Base-by-base conservation (phyloP, 345 rosid genomes). In the Rhodamnia rubescens region DNA sequence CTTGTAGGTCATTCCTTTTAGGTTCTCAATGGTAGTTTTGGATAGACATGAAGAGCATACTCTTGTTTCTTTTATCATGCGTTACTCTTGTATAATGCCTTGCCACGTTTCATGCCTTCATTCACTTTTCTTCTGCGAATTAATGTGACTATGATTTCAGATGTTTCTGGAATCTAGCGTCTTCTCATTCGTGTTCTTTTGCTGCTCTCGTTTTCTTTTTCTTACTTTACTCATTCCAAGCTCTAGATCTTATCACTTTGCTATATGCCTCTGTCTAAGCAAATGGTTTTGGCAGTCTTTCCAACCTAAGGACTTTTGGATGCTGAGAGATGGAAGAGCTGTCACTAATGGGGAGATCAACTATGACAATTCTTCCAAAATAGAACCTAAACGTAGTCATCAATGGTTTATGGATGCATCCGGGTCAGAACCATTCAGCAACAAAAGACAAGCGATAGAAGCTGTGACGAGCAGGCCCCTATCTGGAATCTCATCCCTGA, bases 361-460 rank as follows among this genome's bases (percentile, higher is more conserved):
- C 82, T 90, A 86, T 52, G 92, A 88, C 82, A 89, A 85, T 90
- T 86, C 93, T 58, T 54, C 93, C 83, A 89, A 90, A 87, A 59
- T 85, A 82, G 93, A 93, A 87, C 88, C 92, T 85, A 93, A 93
- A 90, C 93, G 92, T 42, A 78, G 89, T 49, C 91, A 91, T 89
- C 92, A 89, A 81, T 92, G 94, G 93, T 88, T 92, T 89, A 86
- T 86, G 88, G 94, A 92, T 89, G 84, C 87, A 53, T 26, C 87
- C 51, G 87, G 82, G 29, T 83, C 91, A 42, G 94, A 93, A 86
- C 61, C 69, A 42, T 89, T 91, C 83, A 84, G 90, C 91, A 91
- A 89, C 87, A 93, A 93, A 86, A 92, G 88, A 92, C 96, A 91
- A 89, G 94, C 92, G 42, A 82, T 86, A 84, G 93, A 91, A 88